Percentiles rank a stretch among this genome's conserved stretches.
These are phyloP conservation scores for Wickerhamomyces hampshirensis DNA, from an alignment of 805 yeast genomes.

Conservation along the genomic window DNA sequence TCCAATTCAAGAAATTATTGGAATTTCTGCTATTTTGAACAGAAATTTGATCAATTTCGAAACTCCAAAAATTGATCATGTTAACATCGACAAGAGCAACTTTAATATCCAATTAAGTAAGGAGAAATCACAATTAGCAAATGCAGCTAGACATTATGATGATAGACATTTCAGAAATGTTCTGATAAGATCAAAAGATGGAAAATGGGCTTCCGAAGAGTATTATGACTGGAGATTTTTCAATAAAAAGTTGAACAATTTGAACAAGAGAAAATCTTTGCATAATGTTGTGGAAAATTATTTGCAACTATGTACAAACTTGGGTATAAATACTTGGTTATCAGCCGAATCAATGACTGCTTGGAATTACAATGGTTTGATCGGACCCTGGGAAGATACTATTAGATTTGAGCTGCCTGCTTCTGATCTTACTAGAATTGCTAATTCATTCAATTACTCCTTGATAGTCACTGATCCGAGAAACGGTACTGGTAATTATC, in stretches of 20 bases:
- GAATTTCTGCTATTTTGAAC: constrained; percentile 24
- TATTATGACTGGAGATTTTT: constrained; percentile 68
- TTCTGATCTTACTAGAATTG: constrained; percentile 39
- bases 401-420: constrained; percentile 50
- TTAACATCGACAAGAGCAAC: constrained; percentile 16
- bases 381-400: constrained; percentile 50
- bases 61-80: constrained; percentile 15
- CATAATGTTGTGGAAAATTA: constrained; percentile 43
- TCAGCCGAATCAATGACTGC: constrained; percentile 46
- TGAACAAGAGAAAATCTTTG: constrained; percentile 39
- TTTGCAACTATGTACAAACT: constrained; percentile 37
- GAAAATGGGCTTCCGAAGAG: constrained; percentile 28
- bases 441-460: constrained; percentile 42
- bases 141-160: constrained; percentile 27
- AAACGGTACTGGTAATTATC: constrained; percentile 40
- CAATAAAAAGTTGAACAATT: constrained; percentile 34
- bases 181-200: constrained; percentile 30
- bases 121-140: constrained; percentile 26
- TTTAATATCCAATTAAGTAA: constrained; percentile 27
- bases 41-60: constrained; percentile 27
- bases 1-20: constrained; percentile 22
- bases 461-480: constrained; percentile 39
- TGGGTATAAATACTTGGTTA: constrained; percentile 41
- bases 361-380: constrained; percentile 45
- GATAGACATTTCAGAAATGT: constrained; percentile 30